A percentile compares a stretch with the other conserved stretches of the same genome.
Conservation (phyloP, 1,139 yeast species). For the Geotrichum bryndzae region DNA sequence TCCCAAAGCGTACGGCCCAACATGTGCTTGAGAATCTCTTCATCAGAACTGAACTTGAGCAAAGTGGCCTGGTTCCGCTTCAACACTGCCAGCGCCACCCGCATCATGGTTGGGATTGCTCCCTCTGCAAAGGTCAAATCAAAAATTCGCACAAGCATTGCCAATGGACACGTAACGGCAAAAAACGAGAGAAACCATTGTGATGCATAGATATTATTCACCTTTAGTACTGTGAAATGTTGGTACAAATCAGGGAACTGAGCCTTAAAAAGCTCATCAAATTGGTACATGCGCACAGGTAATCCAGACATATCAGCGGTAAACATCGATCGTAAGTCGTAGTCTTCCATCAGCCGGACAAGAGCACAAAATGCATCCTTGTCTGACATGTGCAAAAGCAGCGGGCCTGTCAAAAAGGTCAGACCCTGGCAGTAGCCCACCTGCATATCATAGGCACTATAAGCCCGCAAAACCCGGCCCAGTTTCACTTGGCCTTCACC, state of each 20-base stretch:
- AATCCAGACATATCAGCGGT: slow-evolving; percentile 56
- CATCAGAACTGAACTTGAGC: slow-evolving; percentile 51
- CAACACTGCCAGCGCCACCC: slow-evolving; percentile 53
- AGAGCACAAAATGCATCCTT: slow-evolving; percentile 50
- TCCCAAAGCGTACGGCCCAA: slow-evolving; percentile 51
- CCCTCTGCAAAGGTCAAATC: slow-evolving; percentile 57
- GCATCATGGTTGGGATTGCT: slow-evolving; percentile 56
- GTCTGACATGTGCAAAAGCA: slow-evolving; percentile 48
- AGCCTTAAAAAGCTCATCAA: slow-evolving; percentile 41
- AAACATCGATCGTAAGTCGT: slow-evolving; percentile 54
- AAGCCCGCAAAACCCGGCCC: slow-evolving; percentile 57
- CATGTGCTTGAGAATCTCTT: slow-evolving; percentile 55
- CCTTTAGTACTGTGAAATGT: slow-evolving; percentile 41
- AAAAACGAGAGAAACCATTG: slow-evolving; percentile 68
- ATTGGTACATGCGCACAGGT: slow-evolving; percentile 50
- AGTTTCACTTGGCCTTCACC: slow-evolving; percentile 44
- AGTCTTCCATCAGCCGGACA: slow-evolving; percentile 57
- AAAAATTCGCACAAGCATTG: slow-evolving; percentile 48
- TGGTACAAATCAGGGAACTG: slow-evolving; percentile 42
- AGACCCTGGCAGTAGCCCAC: slow-evolving; percentile 71
- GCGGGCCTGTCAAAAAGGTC: slow-evolving; percentile 61
- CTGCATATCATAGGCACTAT: slow-evolving; percentile 61
- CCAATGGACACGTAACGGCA: slow-evolving; percentile 55
- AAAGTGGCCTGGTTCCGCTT: slow-evolving; percentile 49
- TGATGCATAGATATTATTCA: slow-evolving; percentile 35